Base-by-base conservation (phyloP, 139 green algal genomes). In the Chlamydomonas eustigma region DNA sequence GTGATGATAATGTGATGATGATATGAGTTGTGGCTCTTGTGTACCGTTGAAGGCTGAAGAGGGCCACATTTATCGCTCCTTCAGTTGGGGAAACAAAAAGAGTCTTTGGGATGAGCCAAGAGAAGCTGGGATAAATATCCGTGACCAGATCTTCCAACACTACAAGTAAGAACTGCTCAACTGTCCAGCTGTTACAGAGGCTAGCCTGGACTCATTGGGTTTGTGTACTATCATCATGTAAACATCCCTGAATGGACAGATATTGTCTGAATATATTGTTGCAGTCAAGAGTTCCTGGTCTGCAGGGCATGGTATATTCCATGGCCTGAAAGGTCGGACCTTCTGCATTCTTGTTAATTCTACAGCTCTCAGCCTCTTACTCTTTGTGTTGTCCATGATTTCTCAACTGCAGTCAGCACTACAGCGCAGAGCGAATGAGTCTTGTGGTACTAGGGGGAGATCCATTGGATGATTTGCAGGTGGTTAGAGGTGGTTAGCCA, bases 361-460 rank as follows among this genome's bases (percentile, higher is more conserved):
- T n/a, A n/a, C n/a, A n/a, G n/a, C n/a, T n/a, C n/a, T n/a, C 24
- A 63, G 22, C 50, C 22, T 63, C 50, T 63, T 63, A 24, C 24
- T 18, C 24, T 63, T 18, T 63, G 50, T 63, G 64, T 4, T n/a
- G n/a, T n/a, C n/a, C n/a, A n/a, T n/a, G n/a, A n/a, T n/a, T n/a
- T n/a, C n/a, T n/a, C n/a, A n/a, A 12, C 44, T 18, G 18, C 44
- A 58, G 44, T 18, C 25, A 78, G 52, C 78, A 96, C 38, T 99
- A 99, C 87, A 87, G 81, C 44, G 92, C 95, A 25, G 92, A 94
- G 71, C 85, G 92, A 64, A 97, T 97, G 93, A 81, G 58, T n/a
- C 83, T 99, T 74, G 93, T 91, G n/a, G 74, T 99, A 37, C 78
- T 98, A 76, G 96, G 95, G 0, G 91, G 87, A n/a, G 78, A 98